phyloP scores from a whole-genome alignment of 768 basidiomycete genomes.

The Lactarius indigo region DNA sequence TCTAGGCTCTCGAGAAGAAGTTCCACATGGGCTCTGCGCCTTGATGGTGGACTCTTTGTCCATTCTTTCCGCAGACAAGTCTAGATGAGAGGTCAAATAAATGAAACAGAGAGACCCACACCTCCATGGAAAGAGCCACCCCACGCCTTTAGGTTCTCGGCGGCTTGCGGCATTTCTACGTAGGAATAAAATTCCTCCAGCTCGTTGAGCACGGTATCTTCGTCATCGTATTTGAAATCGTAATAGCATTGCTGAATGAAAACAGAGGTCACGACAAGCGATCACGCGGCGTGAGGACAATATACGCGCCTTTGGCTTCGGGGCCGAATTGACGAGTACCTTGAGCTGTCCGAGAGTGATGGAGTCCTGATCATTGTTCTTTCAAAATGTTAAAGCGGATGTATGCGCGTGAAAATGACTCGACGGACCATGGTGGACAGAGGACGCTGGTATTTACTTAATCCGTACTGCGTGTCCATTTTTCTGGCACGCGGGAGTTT shows the following conservation, averaged over 20 bases:
- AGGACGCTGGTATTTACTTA: conserved; percentile 1
- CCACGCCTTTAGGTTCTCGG: conserved; percentile 86
- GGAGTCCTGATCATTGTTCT: conserved; percentile 50
- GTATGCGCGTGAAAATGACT: background rate
- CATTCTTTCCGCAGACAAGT: conserved; percentile 56
- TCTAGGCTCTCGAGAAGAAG: conserved; percentile 83
- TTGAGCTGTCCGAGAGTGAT: conserved; percentile 81
- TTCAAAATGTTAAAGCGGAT: background rate
- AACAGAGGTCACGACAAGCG: conserved; percentile 13
- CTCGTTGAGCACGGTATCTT: conserved; percentile 93
- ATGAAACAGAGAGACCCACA: conserved; percentile 34
- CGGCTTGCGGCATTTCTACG: conserved; percentile 88
- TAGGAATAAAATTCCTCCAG: conserved; percentile 98
- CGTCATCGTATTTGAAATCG: conserved; percentile 94
- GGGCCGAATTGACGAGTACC: conserved; percentile 62
- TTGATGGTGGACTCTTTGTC: conserved; percentile 60
- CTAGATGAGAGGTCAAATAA: conserved; percentile 12
- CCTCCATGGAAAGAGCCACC: conserved; percentile 78
- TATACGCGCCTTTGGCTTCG: conserved; percentile 67
- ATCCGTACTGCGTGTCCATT: conserved; percentile 5
- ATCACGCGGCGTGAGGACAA: background rate
- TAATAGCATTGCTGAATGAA: conserved; percentile 71
- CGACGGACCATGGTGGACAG: conserved; percentile 14
- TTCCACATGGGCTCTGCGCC: conserved; percentile 72
- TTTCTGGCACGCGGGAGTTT: conserved; percentile 18